phyloP scores from a whole-genome alignment of 164 flowering plant species.

The Macadamia tetraphylla region DNA sequence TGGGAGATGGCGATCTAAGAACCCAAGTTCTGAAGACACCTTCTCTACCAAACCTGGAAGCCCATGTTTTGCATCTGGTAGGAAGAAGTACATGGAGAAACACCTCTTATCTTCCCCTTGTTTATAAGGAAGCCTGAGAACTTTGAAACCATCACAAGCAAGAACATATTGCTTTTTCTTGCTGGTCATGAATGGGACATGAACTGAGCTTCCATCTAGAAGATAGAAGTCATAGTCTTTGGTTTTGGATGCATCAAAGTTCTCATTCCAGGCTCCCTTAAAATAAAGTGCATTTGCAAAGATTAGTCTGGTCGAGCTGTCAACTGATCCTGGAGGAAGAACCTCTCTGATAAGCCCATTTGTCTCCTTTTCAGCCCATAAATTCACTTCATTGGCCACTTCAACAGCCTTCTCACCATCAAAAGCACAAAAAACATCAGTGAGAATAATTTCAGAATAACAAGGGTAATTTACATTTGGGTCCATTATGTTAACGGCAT shows the following conservation, averaged over 20 bases:
- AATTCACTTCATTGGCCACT: slow-evolving; percentile 47
- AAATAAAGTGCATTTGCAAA: slow-evolving; percentile 75
- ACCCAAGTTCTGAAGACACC: slow-evolving; percentile 38
- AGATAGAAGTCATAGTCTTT: slow-evolving; percentile 48
- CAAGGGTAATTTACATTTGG: too few species aligned
- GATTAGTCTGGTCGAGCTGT: slow-evolving; percentile 43
- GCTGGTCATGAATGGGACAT: slow-evolving; percentile 72
- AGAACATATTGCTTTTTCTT: slow-evolving; percentile 39
- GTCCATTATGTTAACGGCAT: too few species aligned
- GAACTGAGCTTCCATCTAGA: slow-evolving; percentile 44
- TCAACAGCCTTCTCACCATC: slow-evolving; percentile 13
- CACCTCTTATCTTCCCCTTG: slow-evolving; percentile 53
- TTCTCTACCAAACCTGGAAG: slow-evolving; percentile 46
- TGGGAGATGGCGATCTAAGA: slow-evolving; percentile 48
- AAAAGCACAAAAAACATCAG: too few species aligned
- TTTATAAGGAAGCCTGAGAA: slow-evolving; percentile 53
- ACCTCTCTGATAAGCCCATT: slow-evolving; percentile 64
- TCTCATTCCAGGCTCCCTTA: slow-evolving; percentile 66
- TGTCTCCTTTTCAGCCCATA: slow-evolving; percentile 65
- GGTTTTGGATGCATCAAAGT: slow-evolving; percentile 55
- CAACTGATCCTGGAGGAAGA: slow-evolving; percentile 61
- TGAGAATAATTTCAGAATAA: too few species aligned
- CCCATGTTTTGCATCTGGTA: slow-evolving; percentile 63
- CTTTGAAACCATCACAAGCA: slow-evolving; percentile 54
- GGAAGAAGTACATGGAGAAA: slow-evolving; percentile 66